Evolutionary conservation across 23 red algal species (phyloP), one percentile per base, ranked within the genome.

Genomic region (Gracilaria domingensis): DNA sequence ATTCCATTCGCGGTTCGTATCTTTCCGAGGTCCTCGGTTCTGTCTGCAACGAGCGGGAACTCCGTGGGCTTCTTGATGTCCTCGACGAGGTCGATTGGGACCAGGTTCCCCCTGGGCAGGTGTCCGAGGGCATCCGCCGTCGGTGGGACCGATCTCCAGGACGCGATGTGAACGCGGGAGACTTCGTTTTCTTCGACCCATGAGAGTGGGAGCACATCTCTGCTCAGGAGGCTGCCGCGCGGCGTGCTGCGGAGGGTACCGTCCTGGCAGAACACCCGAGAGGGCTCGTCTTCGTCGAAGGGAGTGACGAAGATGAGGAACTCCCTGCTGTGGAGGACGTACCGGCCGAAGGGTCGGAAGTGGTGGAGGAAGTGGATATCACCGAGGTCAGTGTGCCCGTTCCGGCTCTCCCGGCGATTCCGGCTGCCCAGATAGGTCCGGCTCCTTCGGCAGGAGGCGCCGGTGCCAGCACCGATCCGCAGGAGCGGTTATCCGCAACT

Each of bases 41-140:
- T 4, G 49, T 58, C 18, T 33, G 49, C 23, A 28, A 81, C 2
- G 38, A 30, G 6, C 11, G 45, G 9, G 77, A 81, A 37, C 12
- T 57, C 47, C 3, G 9, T 0, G 17, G 0, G 16, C 18, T 35
- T 7, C 12, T 81, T 18, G 50, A 35, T 0, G 34, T 58, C 32
- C 12, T 36, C 20, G 47, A 53, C 77, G 6, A 24, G 2, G 44
- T 81, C 20, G 48, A 81, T 18, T 81, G 77, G 77, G 23, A 81
- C 12, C 23, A 16, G 5, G 0, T 81, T 12, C 77, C 49, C 18
- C 11, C 55, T 8, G 14, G 33, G 0, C 62, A 67, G 62, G n/a
- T 28, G 2, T 67, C 24, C 1, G 62, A 67, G 28, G 62, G 13
- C 8, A 21, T 67, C 20, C 16, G 62, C 33, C 62, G 62, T 4